These are phyloP conservation scores for Helminthosporium solani DNA, from an alignment of 2,329 filamentous ascomycete species.

Conservation along the genomic window DNA sequence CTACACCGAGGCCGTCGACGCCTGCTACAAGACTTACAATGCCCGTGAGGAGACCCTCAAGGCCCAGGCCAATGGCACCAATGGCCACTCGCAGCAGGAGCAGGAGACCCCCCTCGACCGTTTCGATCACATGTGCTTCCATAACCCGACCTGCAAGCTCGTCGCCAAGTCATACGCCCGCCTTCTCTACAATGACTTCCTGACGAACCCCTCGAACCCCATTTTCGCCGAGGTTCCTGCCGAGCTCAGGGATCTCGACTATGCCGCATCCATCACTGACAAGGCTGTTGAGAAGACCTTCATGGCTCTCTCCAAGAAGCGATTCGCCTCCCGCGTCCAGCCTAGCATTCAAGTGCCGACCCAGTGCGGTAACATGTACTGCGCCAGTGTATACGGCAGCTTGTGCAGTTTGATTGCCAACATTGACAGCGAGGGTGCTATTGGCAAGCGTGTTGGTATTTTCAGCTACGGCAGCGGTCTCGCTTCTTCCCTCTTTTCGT, in stretches of 20 bases:
- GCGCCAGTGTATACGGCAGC: conserved; percentile 53
- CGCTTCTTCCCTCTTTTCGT: conserved; percentile 53
- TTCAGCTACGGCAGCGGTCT: conserved; percentile 57
- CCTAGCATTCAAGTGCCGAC: conserved; percentile 53
- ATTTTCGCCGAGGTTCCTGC: conserved; percentile 53
- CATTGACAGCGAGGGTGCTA: conserved; percentile 46
- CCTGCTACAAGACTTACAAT: conserved; percentile 57
- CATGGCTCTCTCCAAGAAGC: conserved; percentile 54
- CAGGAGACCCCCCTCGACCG: conserved; percentile 52
- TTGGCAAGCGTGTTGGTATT: conserved; percentile 53
- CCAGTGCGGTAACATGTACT: conserved; percentile 59
- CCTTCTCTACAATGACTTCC: conserved; percentile 55
- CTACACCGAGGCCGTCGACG: conserved; percentile 55
- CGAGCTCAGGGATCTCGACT: conserved; percentile 49
- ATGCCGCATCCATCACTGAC: conserved; percentile 51
- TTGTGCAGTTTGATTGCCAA: conserved; percentile 52
- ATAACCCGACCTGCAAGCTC: conserved; percentile 56
- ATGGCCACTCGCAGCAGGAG: conserved; percentile 35
- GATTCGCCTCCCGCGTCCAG: conserved; percentile 52
- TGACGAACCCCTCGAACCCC: conserved; percentile 48
- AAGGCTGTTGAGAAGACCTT: conserved; percentile 57
- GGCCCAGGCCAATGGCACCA: conserved; percentile 41
- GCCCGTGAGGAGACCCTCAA: conserved; percentile 50
- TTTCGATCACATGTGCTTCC: conserved; percentile 58
- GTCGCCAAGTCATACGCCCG: conserved; percentile 57